Evolutionary conservation across 169 alveolate genomes (phyloP), one percentile per base, ranked within the genome.

Genomic region (Babesia caballi): DNA sequence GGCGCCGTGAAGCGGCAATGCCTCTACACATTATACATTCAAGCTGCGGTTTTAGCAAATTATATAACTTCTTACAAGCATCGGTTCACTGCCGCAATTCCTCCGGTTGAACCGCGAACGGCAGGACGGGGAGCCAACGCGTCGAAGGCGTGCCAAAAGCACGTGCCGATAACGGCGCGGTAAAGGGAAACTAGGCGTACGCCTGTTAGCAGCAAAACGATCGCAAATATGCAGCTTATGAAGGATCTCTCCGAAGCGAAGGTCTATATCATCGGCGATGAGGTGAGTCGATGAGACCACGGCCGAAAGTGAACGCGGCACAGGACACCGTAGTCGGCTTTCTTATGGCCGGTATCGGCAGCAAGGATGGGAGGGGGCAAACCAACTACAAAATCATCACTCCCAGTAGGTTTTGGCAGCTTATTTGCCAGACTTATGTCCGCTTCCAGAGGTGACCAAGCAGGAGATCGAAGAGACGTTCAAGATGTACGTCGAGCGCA

Each of bases 281-380:
- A 85, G 85, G 92, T 85, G 47, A 58, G 77, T 6, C 33, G 3
- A 73, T 40, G 44, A 12, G 49, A 14, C 30, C 40, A 15, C 25
- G 38, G 4, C 28, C 30, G 41, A 66, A 49, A 15, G 42, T 19
- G n/a, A n/a, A n/a, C n/a, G n/a, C 35, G 44, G 42, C 72, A 42
- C 74, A 85, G 92, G 92, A 85, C 59, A 82, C 92, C 30, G 92
- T 85, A 40, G 90, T 85, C 23, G 92, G 92, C 32, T 85, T 85
- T 75, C 72, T 85, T 52, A 66, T 85, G 61, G 92, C 92, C 19
- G 92, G 92, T 50, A 80, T 82, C 56, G 92, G 92, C 32, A 77
- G 82, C 82, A 77, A 85, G 67, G 92, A 85, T 82, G 92, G 90
- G 7, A 38, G 74, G 56, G 92, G 92, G 19, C 71, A 71, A 50